These are phyloP conservation scores for Waitea zeae DNA, from an alignment of 1,284 basidiomycete species.

Conservation along the genomic window DNA sequence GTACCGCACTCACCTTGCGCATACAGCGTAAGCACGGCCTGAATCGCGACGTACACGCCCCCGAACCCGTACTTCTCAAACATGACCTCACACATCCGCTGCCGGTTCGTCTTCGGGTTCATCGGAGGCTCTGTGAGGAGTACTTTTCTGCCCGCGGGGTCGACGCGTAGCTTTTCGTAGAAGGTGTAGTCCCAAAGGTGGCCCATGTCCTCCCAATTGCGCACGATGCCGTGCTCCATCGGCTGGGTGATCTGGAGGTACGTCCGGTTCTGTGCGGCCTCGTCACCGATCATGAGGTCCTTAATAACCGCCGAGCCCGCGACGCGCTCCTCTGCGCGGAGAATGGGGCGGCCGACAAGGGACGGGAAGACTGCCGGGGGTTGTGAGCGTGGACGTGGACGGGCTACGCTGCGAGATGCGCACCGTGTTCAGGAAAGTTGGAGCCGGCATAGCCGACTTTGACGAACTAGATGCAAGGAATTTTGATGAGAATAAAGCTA, in stretches of 20 bases:
- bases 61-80: constrained; percentile 97
- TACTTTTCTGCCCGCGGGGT: constrained; percentile 80
- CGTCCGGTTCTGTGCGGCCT: constrained; percentile 86
- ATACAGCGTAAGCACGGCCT: constrained; percentile 95
- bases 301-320: constrained; percentile 73
- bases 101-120: constrained; percentile 91
- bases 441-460: constrained; percentile 97
- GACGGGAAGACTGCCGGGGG: constrained; percentile 74
- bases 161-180: constrained; percentile 83
- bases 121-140: constrained; percentile 98
- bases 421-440: constrained; percentile 97
- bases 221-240: constrained; percentile 98
- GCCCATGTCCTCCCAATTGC: constrained; percentile 99
- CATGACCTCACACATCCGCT: constrained; percentile 96
- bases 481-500: constrained; percentile 2
- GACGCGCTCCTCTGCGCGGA: constrained; percentile 92
- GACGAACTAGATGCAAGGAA: constrained; percentile 78
- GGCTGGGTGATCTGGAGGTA: constrained; percentile 96
- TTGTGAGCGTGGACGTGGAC: neutral
- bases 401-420: constrained; percentile 9
- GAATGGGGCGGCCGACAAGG: constrained; percentile 89
- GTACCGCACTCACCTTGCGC: constrained; percentile 93
- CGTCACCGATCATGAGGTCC: constrained; percentile 96
- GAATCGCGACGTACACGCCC: constrained; percentile 95
- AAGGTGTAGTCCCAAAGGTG: constrained; percentile 99